Percentiles rank a stretch among this genome's conserved stretches.
These are phyloP conservation scores for Emericellopsis cladophorae DNA, from an alignment of 2,329 filamentous ascomycete species.

Conservation along the genomic window DNA sequence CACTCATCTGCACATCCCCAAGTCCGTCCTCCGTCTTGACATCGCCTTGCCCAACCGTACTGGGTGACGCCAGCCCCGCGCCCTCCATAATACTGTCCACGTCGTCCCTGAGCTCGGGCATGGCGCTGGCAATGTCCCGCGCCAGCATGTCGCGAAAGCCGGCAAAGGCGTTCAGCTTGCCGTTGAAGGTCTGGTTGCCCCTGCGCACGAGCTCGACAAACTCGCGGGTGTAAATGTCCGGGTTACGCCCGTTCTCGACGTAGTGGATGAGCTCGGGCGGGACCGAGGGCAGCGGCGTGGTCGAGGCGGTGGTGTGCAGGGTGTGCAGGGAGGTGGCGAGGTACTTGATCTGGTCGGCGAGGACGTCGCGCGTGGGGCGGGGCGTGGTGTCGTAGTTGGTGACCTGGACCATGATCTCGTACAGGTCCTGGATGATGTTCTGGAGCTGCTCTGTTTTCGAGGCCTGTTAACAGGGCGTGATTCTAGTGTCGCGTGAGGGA, in stretches of 20 bases:
- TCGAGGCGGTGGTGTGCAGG: slow-evolving; percentile 25
- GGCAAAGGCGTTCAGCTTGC: slow-evolving; percentile 49
- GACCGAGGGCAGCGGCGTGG: slow-evolving; percentile 34
- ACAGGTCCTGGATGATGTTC: slow-evolving; percentile 50
- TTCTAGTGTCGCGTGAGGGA: no score
- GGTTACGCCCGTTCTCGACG: slow-evolving; percentile 59
- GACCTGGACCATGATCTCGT: slow-evolving; percentile 50
- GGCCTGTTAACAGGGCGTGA: neutral
- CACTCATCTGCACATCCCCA: neutral
- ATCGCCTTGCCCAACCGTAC: neutral
- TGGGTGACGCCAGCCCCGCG: slow-evolving; percentile 18
- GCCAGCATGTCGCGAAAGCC: slow-evolving; percentile 51
- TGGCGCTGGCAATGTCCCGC: slow-evolving; percentile 39
- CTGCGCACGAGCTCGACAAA: slow-evolving; percentile 57
- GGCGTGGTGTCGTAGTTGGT: slow-evolving; percentile 44
- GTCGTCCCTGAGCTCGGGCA: slow-evolving; percentile 46
- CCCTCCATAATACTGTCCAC: slow-evolving; percentile 35
- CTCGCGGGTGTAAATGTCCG: slow-evolving; percentile 62
- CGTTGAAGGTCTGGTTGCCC: slow-evolving; percentile 53
- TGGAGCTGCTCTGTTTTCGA: slow-evolving; percentile 39
- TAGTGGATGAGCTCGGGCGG: slow-evolving; percentile 54
- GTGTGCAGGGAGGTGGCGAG: slow-evolving; percentile 24
- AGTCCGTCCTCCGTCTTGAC: neutral
- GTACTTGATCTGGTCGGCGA: slow-evolving; percentile 37
- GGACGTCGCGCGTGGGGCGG: slow-evolving; percentile 40